A percentile compares a stretch with the other conserved stretches of the same genome.
phyloP scores from a whole-genome alignment of 306 rosid genomes.

The Prunus mongolica region DNA sequence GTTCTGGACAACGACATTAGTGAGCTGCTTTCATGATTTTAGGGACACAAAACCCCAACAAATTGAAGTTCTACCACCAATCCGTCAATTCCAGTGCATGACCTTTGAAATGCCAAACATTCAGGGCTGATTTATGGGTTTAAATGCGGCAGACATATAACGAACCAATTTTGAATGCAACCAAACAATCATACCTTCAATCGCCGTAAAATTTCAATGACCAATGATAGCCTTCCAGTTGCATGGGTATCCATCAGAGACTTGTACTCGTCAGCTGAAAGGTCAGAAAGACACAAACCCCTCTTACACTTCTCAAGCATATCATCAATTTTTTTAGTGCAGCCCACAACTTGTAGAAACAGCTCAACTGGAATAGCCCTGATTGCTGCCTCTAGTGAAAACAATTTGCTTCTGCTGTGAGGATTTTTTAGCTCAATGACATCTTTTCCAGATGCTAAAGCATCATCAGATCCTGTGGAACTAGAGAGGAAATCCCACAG shows the following conservation, averaged over 20 bases:
- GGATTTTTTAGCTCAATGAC: constrained; percentile 41
- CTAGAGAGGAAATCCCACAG: constrained; percentile 68
- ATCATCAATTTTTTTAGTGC: constrained; percentile 54
- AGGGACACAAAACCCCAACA: background rate
- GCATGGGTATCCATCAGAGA: constrained; percentile 73
- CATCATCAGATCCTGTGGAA: constrained; percentile 33
- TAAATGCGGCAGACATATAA: background rate
- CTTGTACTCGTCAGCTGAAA: constrained; percentile 61
- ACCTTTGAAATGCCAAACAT: background rate
- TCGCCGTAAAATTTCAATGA: constrained; percentile 83
- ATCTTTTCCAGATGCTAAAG: constrained; percentile 36
- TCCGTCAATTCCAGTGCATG: background rate
- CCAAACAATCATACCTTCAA: constrained; percentile 61
- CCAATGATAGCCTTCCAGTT: constrained; percentile 75
- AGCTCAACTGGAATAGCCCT: constrained; percentile 82
- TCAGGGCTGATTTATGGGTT: background rate
- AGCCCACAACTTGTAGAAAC: constrained; percentile 89
- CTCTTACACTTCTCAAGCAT: constrained; percentile 85
- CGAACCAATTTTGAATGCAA: constrained; percentile 15
- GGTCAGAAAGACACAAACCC: constrained; percentile 71
- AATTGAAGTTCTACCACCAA: background rate
- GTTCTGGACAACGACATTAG: background rate
- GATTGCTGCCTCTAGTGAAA: constrained; percentile 63
- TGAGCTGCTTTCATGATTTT: background rate
- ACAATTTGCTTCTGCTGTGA: constrained; percentile 56